Percentiles rank a stretch among this genome's conserved stretches.
These are phyloP conservation scores for Pseudohalonectria lignicola DNA, from an alignment of 2,329 filamentous ascomycete species.

Conservation along the genomic window DNA sequence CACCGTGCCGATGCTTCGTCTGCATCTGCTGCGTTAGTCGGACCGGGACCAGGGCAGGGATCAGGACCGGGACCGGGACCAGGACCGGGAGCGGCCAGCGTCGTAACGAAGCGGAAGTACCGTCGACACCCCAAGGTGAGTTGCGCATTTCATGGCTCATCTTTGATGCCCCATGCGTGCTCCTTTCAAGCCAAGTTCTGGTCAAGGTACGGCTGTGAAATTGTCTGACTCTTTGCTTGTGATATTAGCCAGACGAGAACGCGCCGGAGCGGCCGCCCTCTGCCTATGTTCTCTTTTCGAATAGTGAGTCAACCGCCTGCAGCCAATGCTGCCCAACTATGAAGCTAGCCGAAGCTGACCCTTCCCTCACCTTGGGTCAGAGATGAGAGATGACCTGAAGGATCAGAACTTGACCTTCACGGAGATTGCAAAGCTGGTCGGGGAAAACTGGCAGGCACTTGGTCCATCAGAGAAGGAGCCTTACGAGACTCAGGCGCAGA, in stretches of 20 bases:
- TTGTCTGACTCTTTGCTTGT: too few species aligned
- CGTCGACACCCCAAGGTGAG: conserved; percentile 63
- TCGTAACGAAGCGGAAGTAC: conserved; percentile 60
- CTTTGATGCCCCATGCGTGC: neutral
- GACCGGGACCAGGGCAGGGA: too few species aligned
- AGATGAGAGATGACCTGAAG: conserved; percentile 68
- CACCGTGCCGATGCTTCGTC: conserved; percentile 30
- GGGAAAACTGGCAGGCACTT: conserved; percentile 71
- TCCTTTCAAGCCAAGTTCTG: too few species aligned
- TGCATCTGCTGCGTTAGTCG: too few species aligned
- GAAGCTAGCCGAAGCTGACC: neutral
- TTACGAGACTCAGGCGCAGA: conserved; percentile 60
- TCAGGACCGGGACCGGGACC: too few species aligned
- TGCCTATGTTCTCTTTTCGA: conserved; percentile 78
- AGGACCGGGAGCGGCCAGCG: too few species aligned
- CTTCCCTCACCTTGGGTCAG: conserved; percentile 22
- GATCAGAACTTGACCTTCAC: conserved; percentile 70
- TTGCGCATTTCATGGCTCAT: neutral
- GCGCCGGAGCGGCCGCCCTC: conserved; percentile 72
- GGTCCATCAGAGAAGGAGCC: conserved; percentile 55
- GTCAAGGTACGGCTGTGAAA: too few species aligned
- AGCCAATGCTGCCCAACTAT: neutral
- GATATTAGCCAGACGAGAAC: conserved; percentile 70
- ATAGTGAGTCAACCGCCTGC: conserved; percentile 53
- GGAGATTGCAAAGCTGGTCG: conserved; percentile 73